These are phyloP conservation scores for Sapria himalayana DNA, from an alignment of 345 rosid genomes.

Conservation along the genomic window DNA sequence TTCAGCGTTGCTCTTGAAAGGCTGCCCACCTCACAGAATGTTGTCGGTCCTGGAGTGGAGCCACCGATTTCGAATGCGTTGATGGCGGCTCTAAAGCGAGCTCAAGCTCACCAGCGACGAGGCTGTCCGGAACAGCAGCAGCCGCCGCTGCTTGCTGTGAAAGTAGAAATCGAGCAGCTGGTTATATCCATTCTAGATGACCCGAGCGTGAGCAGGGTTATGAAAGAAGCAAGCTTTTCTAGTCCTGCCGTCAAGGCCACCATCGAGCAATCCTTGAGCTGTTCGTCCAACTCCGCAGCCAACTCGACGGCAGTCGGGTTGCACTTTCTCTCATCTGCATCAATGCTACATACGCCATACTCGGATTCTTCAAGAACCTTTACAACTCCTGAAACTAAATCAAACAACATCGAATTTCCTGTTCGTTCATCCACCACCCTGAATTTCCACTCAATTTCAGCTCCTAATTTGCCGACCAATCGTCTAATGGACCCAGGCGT, in stretches of 20 bases:
- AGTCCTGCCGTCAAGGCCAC: slow-evolving; percentile 87
- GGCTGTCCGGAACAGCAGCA: slow-evolving; percentile 99
- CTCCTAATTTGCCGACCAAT: too few species aligned
- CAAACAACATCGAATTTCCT: too few species aligned
- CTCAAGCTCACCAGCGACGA: slow-evolving; percentile 95
- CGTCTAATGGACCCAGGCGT: too few species aligned
- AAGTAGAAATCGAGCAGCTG: slow-evolving; percentile 92
- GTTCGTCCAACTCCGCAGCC: slow-evolving; percentile 13
- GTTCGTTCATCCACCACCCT: too few species aligned
- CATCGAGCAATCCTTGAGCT: slow-evolving; percentile 60
- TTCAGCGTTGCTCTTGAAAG: slow-evolving; percentile 97
- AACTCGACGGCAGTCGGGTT: slow-evolving; percentile 27
- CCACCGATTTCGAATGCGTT: slow-evolving; percentile 91
- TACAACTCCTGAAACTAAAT: too few species aligned
- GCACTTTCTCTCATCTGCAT: slow-evolving; percentile 32
- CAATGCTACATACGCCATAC: too few species aligned
- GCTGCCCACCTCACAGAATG: slow-evolving; percentile 44
- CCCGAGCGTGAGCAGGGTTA: slow-evolving; percentile 90
- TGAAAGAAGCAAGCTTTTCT: slow-evolving; percentile 96
- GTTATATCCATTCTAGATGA: slow-evolving; percentile 92
- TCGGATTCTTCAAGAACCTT: too few species aligned
- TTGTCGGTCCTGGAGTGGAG: slow-evolving; percentile 26
- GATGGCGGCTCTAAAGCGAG: slow-evolving; percentile 93
- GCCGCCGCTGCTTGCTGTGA: slow-evolving; percentile 82
- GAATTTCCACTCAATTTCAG: too few species aligned